Percentiles rank a stretch among this genome's conserved stretches.
phyloP scores from a whole-genome alignment of 2,329 filamentous ascomycete genomes.

The Aspergillus sergii region DNA sequence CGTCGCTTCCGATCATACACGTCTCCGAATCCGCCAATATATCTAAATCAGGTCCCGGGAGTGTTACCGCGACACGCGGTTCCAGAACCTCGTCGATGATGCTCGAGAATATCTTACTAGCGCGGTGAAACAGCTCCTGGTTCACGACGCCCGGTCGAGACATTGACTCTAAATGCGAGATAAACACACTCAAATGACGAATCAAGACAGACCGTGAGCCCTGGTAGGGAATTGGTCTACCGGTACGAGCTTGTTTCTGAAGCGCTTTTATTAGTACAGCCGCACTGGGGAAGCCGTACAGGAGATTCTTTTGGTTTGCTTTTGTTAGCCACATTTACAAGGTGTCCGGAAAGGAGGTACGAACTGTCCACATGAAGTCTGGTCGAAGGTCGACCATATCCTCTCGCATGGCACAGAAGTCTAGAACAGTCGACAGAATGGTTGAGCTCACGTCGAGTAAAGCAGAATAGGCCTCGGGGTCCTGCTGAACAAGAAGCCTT shows the following conservation, averaged over 20 bases:
- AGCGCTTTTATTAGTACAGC: slow-evolving; percentile 29
- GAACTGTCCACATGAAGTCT: slow-evolving; percentile 27
- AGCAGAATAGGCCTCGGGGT: slow-evolving; percentile 20
- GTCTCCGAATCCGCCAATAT: slow-evolving; percentile 1
- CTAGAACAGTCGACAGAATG: slow-evolving; percentile 28
- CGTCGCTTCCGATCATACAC: slow-evolving; percentile 19
- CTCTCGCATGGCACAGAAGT: slow-evolving; percentile 25
- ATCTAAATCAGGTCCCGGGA: neutral
- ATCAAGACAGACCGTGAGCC: slow-evolving; percentile 41
- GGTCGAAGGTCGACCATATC: slow-evolving; percentile 25
- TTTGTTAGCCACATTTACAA: neutral
- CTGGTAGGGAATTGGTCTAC: slow-evolving; percentile 31
- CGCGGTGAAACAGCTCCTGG: slow-evolving; percentile 24
- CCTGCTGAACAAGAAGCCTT: slow-evolving; percentile 27
- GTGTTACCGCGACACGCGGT: slow-evolving; percentile 10
- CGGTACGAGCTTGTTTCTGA: slow-evolving; percentile 25
- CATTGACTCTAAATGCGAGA: slow-evolving; percentile 41
- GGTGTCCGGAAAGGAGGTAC: neutral
- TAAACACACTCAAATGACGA: slow-evolving; percentile 43
- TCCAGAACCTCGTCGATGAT: slow-evolving; percentile 33
- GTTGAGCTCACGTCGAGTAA: slow-evolving; percentile 26
- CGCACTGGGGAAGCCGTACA: slow-evolving; percentile 32
- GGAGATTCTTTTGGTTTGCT: slow-evolving; percentile 18
- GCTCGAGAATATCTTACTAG: slow-evolving; percentile 23
- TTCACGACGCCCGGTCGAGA: slow-evolving; percentile 35